Conservation (phyloP, 2,329 filamentous ascomycete genomes). For the Golovinomyces cichoracearum region DNA sequence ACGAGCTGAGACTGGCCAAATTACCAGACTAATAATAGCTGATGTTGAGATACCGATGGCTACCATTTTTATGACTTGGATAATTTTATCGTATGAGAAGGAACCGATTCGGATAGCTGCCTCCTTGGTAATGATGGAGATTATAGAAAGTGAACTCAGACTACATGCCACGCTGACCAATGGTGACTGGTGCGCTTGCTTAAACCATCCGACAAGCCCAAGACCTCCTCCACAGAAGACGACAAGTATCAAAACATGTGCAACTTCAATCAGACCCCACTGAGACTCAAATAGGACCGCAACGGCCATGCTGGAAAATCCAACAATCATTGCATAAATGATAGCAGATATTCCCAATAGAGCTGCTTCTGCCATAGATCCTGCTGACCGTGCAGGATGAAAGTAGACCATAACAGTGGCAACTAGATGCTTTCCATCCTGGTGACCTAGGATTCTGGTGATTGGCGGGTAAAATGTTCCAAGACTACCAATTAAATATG, state of each 20-base stretch:
- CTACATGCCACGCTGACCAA: conserved; percentile 68
- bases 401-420: conserved; percentile 90
- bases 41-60: conserved; percentile 50
- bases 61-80: conserved; percentile 61
- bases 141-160: conserved; percentile 64
- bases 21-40: conserved; percentile 45
- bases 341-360: conserved; percentile 55
- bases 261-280: conserved; percentile 38
- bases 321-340: conserved; percentile 49
- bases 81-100: conserved; percentile 58
- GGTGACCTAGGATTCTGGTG: conserved; percentile 47
- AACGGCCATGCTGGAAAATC: conserved; percentile 66
- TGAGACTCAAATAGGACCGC: conserved; percentile 51
- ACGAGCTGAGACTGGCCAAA: conserved; percentile 58
- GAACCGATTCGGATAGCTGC: conserved; percentile 60
- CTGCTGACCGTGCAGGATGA: conserved; percentile 61
- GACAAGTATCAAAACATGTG: conserved; percentile 54
- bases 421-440: conserved; percentile 82
- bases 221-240: conserved; percentile 68
- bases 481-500: conserved; percentile 65
- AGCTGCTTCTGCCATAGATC: conserved; percentile 71
- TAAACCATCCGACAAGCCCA: conserved; percentile 70
- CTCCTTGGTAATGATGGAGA: conserved; percentile 76
- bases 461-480: conserved; percentile 59
- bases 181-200: conserved; percentile 52